A percentile compares a stretch with the other conserved stretches of the same genome.
phyloP scores from a whole-genome alignment of 441 rosid genomes.

The Brassica hybrid region DNA sequence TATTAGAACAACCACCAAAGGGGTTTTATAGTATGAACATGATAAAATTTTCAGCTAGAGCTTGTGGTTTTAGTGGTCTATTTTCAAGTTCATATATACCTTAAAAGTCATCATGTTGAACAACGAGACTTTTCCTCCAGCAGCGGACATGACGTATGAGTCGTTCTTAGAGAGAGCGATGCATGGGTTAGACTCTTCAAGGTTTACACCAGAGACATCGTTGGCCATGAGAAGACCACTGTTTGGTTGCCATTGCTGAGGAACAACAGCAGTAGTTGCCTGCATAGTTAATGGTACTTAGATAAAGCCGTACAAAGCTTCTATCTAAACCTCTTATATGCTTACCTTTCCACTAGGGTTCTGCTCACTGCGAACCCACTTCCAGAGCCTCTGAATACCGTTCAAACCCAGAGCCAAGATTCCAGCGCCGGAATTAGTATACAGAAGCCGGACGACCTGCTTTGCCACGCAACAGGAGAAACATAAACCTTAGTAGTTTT shows the following conservation, averaged over 20 bases:
- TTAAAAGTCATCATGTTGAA: conserved; percentile 94
- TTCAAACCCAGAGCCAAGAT: conserved; percentile 86
- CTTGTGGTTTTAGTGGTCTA: neutral
- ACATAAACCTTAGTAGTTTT: conserved; percentile 3
- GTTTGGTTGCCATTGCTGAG: conserved; percentile 92
- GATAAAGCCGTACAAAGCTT: conserved; percentile 16
- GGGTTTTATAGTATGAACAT: conserved; percentile 3
- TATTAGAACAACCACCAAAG: conserved; percentile 1
- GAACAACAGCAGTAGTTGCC: conserved; percentile 82
- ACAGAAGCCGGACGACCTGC: conserved; percentile 85
- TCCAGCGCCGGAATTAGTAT: conserved; percentile 86
- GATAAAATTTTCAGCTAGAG: conserved; percentile 6
- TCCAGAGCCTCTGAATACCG: conserved; percentile 91
- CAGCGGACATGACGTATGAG: conserved; percentile 91
- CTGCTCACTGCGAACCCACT: conserved; percentile 80
- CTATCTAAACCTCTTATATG: neutral
- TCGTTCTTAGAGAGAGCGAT: conserved; percentile 93
- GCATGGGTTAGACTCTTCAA: conserved; percentile 89
- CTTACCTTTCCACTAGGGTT: conserved; percentile 85
- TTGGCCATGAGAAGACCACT: conserved; percentile 94
- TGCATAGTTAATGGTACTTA: conserved; percentile 40
- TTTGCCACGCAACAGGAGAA: conserved; percentile 26
- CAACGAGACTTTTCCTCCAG: conserved; percentile 88
- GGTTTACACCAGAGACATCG: conserved; percentile 77
- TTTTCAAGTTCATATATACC: conserved; percentile 46